A percentile compares a stretch with the other conserved stretches of the same genome.
Evolutionary conservation across 768 basidiomycete species (phyloP).

Genomic region (Collybia sordida): DNA sequence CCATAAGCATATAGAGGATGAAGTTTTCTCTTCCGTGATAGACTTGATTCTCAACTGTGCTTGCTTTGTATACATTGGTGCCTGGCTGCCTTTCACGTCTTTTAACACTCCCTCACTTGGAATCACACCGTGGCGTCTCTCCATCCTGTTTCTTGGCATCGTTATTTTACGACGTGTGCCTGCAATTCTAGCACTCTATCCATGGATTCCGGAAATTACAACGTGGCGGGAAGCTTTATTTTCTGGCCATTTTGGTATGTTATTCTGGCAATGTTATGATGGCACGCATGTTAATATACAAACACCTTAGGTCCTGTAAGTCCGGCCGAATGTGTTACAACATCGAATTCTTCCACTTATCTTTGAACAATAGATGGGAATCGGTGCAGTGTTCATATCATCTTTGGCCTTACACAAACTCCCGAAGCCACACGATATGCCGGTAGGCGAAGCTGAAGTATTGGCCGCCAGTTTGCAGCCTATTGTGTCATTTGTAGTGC

Average conservation of each 20-base stretch:
- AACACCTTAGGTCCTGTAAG: conserved; percentile 63
- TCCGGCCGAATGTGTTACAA: conserved; percentile 4
- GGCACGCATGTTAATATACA: neutral
- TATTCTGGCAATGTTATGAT: no score
- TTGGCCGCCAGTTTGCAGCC: conserved; percentile 74
- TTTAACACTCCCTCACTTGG: conserved; percentile 59
- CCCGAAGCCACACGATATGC: conserved; percentile 56
- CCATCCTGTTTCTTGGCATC: conserved; percentile 65
- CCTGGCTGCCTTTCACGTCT: conserved; percentile 72
- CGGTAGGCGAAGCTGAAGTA: conserved; percentile 66
- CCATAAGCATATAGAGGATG: conserved; percentile 77
- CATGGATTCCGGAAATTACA: conserved; percentile 83
- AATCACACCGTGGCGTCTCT: conserved; percentile 69
- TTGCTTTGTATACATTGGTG: conserved; percentile 85
- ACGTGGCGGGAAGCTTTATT: conserved; percentile 88
- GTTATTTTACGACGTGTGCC: conserved; percentile 84
- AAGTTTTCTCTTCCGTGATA: conserved; percentile 87
- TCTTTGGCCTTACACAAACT: conserved; percentile 68
- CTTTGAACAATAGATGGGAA: conserved; percentile 68
- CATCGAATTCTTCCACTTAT: no score
- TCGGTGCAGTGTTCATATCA: conserved; percentile 87
- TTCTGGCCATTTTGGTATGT: conserved; percentile 83
- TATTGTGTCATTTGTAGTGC: conserved; percentile 85
- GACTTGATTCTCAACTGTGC: conserved; percentile 83
- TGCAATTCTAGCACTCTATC: conserved; percentile 70